A percentile compares a stretch with the other conserved stretches of the same genome.
Conservation (phyloP, 1,284 basidiomycete genomes). For the Neolentinus lepideus region DNA sequence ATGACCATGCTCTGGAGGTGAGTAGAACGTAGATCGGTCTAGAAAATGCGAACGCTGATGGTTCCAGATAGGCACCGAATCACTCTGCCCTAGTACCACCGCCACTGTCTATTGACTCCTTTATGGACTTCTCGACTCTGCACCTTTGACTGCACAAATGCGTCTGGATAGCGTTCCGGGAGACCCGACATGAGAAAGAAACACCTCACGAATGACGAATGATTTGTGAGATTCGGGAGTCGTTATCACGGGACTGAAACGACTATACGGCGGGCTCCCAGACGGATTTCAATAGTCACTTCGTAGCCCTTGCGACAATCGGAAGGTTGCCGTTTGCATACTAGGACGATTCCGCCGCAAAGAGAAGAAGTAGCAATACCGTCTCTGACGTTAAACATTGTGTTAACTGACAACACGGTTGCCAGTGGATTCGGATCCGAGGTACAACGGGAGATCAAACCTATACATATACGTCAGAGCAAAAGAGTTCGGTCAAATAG, state of each 20-base stretch:
- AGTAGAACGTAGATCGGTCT: not conserved
- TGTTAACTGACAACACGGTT: too few species aligned
- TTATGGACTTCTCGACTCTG: not conserved
- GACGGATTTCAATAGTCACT: not conserved
- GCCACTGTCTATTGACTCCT: not conserved
- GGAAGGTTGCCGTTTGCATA: too few species aligned
- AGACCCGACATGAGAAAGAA: not conserved
- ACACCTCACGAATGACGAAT: not conserved
- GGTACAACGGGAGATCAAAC: too few species aligned
- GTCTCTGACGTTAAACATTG: too few species aligned
- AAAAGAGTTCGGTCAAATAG: too few species aligned
- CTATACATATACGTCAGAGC: too few species aligned
- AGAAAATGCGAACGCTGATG: not conserved
- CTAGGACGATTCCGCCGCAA: too few species aligned
- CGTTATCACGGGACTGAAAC: not conserved
- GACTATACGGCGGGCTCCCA: not conserved
- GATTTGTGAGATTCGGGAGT: not conserved
- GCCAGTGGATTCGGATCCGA: too few species aligned
- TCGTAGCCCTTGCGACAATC: not conserved
- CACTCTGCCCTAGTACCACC: not conserved
- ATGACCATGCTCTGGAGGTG: not conserved
- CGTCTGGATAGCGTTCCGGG: not conserved
- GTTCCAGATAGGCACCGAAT: not conserved
- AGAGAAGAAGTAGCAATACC: too few species aligned
- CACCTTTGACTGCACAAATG: not conserved